Percentiles rank a stretch among this genome's conserved stretches.
Evolutionary conservation across 371 early-diverging fungal genomes (phyloP).

Genomic region (Mucor mucedo): DNA sequence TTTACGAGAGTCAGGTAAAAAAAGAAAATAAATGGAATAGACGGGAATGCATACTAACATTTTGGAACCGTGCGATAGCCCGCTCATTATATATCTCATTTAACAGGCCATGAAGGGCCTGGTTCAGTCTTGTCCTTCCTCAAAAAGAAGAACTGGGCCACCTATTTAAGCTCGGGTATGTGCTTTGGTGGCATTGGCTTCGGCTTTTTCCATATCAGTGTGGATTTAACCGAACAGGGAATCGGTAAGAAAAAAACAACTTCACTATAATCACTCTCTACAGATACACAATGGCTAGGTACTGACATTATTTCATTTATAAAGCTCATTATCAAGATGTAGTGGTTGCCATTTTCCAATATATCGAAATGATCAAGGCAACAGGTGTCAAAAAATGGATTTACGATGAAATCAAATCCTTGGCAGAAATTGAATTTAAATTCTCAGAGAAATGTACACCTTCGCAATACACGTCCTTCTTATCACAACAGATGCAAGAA

Average conservation of each 20-base stretch:
- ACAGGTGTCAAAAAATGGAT: constrained; percentile 79
- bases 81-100: constrained; percentile 67
- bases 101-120: constrained; percentile 83
- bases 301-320: not conserved
- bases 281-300: not conserved
- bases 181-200: constrained; percentile 71
- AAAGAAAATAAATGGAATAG: not conserved
- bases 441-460: constrained; percentile 79
- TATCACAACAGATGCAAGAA: constrained; percentile 61
- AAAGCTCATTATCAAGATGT: constrained; percentile 79
- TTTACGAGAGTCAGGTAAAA: constrained; percentile 62
- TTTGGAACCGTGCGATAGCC: constrained; percentile 53
- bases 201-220: constrained; percentile 80
- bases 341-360: constrained; percentile 82
- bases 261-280: too few relatives aligned
- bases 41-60: not conserved
- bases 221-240: constrained; percentile 84
- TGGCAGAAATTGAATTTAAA: constrained; percentile 74
- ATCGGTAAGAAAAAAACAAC: constrained; percentile 41
- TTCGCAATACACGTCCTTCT: constrained; percentile 54
- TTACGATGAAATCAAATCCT: constrained; percentile 75
- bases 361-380: constrained; percentile 79
- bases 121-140: constrained; percentile 86
- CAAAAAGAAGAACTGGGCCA: constrained; percentile 90
- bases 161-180: constrained; percentile 73